Evolutionary conservation across 2,329 filamentous ascomycete species (phyloP), one percentile per base, ranked within the genome.

Genomic region (Penicillium polonicum): DNA sequence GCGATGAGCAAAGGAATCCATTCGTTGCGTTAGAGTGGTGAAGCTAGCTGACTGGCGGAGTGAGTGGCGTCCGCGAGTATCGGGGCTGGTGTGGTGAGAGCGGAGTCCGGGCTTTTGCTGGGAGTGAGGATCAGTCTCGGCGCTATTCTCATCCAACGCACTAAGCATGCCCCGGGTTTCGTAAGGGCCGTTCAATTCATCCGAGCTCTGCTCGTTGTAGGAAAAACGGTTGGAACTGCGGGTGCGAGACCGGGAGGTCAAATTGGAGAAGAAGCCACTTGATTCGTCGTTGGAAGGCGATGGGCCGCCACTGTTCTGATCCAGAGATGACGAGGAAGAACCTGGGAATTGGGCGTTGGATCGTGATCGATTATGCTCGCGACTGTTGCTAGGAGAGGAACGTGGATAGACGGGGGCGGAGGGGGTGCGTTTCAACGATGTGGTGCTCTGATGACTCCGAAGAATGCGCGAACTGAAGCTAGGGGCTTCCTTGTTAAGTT

Each of bases 1-100:
- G 42, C 74, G 70, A 58, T 77, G 76, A 49, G 68, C 76, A 64
- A 74, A 78, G 68, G 72, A 75, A 68, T 82, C 83, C 77, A 84
- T 81, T 46, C 78, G 75, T 68, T 80, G 81, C 17, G 71, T 66
- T 65, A 80, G 75, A 62, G 79, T 75, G 45, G 84, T 81, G 71
- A 88, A 88, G 72, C 86, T 90, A 59, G 82, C 81, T 25, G 88
- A 90, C 62, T 87, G 83, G 70, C 86, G 83, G 57, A 90, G 79
- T 45, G 79, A 74, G 59, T 86, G 85, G 68, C 80, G 80, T 62
- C 79, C 73, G 62, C 80, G 80, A 57, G 80, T 73, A 64, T 86
- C 82, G 61, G 84, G 79, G 60, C 77, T 82, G 60, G 84, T 79
- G 68, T 83, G 80, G 62, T 79, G 75, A 41, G 78, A 72, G 50